phyloP scores from a whole-genome alignment of 2,329 filamentous ascomycete species.

The Teratosphaeria nubilosa region DNA sequence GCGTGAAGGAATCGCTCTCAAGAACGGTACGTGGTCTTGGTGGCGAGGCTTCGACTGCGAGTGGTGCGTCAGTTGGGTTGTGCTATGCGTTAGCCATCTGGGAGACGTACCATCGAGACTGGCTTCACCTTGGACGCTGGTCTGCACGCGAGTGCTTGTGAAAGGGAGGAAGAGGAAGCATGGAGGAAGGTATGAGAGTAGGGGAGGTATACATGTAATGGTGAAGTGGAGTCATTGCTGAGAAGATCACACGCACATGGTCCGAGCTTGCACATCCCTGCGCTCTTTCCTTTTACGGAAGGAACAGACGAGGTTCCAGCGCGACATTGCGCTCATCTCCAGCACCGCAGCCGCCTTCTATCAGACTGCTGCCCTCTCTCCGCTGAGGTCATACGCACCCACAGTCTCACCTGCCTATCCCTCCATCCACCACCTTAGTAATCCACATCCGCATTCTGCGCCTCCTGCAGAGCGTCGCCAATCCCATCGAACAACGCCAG shows the following conservation, averaged over 20 bases:
- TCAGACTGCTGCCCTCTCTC: not conserved
- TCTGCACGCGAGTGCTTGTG: not conserved
- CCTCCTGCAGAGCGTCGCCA: slow-evolving; percentile 2
- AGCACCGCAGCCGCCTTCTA: not conserved
- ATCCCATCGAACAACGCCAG: slow-evolving; percentile 5
- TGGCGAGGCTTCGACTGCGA: not conserved
- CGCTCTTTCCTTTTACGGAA: not conserved
- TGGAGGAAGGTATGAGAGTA: not conserved
- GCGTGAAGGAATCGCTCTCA: not conserved
- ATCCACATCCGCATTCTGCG: not conserved
- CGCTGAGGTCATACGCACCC: not conserved
- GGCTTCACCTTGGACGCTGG: not conserved
- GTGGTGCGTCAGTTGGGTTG: not conserved
- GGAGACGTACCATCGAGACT: not conserved
- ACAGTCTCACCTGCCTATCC: too few species aligned
- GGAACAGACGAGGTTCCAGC: not conserved
- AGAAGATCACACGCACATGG: not conserved
- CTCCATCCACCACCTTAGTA: not conserved
- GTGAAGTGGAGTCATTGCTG: not conserved
- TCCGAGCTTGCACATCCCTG: not conserved
- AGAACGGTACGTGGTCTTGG: not conserved
- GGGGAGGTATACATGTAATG: not conserved
- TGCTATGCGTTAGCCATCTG: not conserved
- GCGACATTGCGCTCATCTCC: not conserved
- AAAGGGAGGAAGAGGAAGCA: not conserved